phyloP scores from a whole-genome alignment of 2,329 filamentous ascomycete species.

The Sporothrix phasma region DNA sequence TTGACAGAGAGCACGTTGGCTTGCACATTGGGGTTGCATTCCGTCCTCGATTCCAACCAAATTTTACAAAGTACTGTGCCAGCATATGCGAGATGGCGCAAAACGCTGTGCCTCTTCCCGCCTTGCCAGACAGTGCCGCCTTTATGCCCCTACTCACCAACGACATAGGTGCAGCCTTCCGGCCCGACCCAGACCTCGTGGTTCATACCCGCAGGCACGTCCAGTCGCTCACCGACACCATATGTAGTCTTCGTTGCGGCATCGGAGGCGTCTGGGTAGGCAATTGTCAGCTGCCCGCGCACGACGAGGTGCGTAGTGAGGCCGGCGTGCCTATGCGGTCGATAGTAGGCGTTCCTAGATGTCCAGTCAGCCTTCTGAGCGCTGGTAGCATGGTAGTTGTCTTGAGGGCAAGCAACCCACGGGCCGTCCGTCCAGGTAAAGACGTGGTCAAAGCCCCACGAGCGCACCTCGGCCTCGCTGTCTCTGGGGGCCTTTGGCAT shows the following conservation, averaged over 20 bases:
- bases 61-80: neutral
- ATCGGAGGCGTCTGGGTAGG: conserved; percentile 48
- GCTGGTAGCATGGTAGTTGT: neutral
- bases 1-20: neutral
- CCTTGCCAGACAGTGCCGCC: neutral
- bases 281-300: conserved; percentile 53
- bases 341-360: conserved; percentile 55
- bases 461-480: conserved; percentile 51
- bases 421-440: conserved; percentile 64
- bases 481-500: conserved; percentile 22
- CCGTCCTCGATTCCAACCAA: neutral
- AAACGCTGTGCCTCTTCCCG: neutral
- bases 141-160: conserved; percentile 36
- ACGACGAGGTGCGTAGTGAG: conserved; percentile 62
- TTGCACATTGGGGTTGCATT: neutral
- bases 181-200: conserved; percentile 63
- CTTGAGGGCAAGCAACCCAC: conserved; percentile 31
- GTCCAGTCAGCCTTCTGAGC: neutral
- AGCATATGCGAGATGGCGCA: neutral
- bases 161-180: conserved; percentile 58
- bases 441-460: conserved; percentile 59
- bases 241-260: conserved; percentile 42
- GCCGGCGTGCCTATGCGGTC: conserved; percentile 53
- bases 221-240: conserved; percentile 50
- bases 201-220: conserved; percentile 52